Evolutionary conservation across 2,329 filamentous ascomycete genomes (phyloP), one percentile per base, ranked within the genome.

Genomic region (Penicillium sp.): DNA sequence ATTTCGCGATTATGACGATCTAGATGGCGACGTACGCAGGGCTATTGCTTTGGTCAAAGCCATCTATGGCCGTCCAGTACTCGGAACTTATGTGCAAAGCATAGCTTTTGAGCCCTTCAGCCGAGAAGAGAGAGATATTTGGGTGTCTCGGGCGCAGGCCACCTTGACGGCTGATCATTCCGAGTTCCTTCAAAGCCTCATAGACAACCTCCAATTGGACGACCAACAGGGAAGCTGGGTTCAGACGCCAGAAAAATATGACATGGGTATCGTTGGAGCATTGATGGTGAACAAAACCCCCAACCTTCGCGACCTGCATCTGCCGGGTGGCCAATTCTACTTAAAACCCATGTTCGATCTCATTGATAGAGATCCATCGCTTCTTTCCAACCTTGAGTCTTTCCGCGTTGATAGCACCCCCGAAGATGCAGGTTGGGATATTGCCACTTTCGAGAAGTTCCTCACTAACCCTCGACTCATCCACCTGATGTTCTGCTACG

Each of bases 241-340:
- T 24, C 3, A 7, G 6, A 48, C 48, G 1, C 24, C 61, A 23
- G 26, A 57, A 2, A 24, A 42, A 4, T 2, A 9, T 8, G 53
- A 65, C 21, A 28, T 61, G 16, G 51, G 45, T 31, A 15, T 62
- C 10, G 49, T 60, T 15, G 15, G 51, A 28, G 56, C 60, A 8
- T 46, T 65, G 29, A 10, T 65, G 12, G 16, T 59, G 18, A 57
- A 42, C 21, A 59, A 54, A 21, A 54, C 63, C 0, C 61, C 64
- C 1, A 64, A 65, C 39, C 15, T 65, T 42, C 55, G 50, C 15
- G 7, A 13, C 1, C 38, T 66, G 13, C 42, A 31, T 45, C n/a
- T 65, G 3, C 52, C 58, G 1, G 57, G 52, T 4, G 55, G 44
- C 10, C 15, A 49, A 15, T 33, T 56, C 4, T 49, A 34, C 42